Base-by-base conservation (phyloP, 768 basidiomycete genomes). In the Rhodosporidiobolus odoratus region DNA sequence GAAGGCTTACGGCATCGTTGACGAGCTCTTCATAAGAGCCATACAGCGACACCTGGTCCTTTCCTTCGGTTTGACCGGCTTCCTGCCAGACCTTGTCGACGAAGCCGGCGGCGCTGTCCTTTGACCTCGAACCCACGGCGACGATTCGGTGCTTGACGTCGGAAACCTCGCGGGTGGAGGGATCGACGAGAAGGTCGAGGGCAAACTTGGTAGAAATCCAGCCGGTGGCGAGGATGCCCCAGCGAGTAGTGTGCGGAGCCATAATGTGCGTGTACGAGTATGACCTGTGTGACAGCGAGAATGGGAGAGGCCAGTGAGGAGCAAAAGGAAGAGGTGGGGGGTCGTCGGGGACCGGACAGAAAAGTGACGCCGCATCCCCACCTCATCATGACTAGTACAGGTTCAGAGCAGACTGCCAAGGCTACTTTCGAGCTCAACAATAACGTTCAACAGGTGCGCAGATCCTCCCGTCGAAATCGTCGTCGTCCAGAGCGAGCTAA, bases 381-480 rank as follows among this genome's bases (percentile, higher is more conserved):
- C 13, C 8, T n/a, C 16, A 34, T 56, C n/a, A n/a, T 8, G 15
- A 34, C 12, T 35, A 5, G n/a, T 4, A 34, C 32, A 12, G 37
- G 34, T 23, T 30, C 54, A 34, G 54, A 56, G 54, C 17, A 34
- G 3, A 35, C 23, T 9, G 77, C 77, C 9, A 75, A 76, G 52
- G 78, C 80, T 75, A 80, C 80, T 3, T 82, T 81, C 69, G 80
- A 80, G 76, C 69, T 82, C 58, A 75, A 76, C 65, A 82, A 82
- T 72, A 75, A 80, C 64, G 75, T 82, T 58, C 72, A 73, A 65
- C 41, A 48, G 23, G 59, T 72, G 15, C 50, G 61, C 58, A 21
- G 32, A n/a, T 53, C 61, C 27, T 37, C 38, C 10, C 40, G 4
- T 17, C 30, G n/a, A 3, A 3, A 6, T 40, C 15, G 7, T 23